Evolutionary conservation across 768 basidiomycete species (phyloP), one percentile per base, ranked within the genome.

Genomic region (Russula virescens): DNA sequence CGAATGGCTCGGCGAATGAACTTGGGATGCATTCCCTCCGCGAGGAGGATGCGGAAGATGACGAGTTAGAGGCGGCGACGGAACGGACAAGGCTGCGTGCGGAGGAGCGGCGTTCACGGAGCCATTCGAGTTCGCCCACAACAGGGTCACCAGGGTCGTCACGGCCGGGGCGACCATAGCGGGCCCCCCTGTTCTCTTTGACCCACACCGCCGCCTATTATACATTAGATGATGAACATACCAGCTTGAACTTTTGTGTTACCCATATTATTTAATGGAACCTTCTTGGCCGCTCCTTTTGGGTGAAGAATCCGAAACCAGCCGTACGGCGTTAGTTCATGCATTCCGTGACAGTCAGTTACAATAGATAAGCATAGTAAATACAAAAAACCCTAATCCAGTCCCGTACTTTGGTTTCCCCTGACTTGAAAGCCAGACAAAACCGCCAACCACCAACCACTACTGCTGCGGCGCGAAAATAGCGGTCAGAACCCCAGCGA

Each of bases 401-500:
- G 23, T 1, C 28, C 40, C 28, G 47, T 43, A 46, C 26, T 16
- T 43, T 21, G 21, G 10, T n/a, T n/a, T 13, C 38, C 38, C 10
- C 2, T 11, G 31, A 31, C 31, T 31, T 31, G 31, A 31, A 8
- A 31, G 5, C 13, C 2, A 38, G 10, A 38, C 8, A 38, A 38
- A 11, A 38, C 10, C 6, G 13, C 38, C 38, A 11, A 38, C n/a
- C n/a, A n/a, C n/a, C n/a, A 9, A 38, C 40, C 10, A 50, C 66
- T 62, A 53, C 46, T 50, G 28, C 38, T 31, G 54, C 16, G 58
- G 45, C 13, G 76, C 75, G 64, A 91, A 89, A 16, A 94, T 75
- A 69, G 80, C 85, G 69, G 97, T 97, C 66, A 98, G 74, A 13
- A 90, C 73, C 0, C 84, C 91, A 1, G 94, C 95, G 26, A 96